Base-by-base conservation (phyloP, 1,139 yeast genomes). In the Lodderomyces metapsilosis region DNA sequence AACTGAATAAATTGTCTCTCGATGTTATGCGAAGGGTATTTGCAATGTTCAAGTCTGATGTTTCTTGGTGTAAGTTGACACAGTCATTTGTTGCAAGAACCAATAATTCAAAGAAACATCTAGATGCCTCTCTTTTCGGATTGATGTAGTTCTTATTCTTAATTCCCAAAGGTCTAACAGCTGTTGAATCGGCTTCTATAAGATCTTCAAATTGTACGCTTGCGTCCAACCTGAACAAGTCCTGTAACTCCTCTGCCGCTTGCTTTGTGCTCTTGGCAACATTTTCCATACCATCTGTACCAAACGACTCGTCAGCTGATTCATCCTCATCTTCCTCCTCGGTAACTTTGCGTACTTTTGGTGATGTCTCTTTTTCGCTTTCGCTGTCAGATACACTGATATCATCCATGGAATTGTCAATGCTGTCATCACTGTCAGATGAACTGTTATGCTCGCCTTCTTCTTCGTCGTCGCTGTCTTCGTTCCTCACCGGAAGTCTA, bases 61-160 rank as follows among this genome's bases (percentile, higher is more conserved):
- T 50, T 3, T 57, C 52, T 64, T 89, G 96, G 23, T 76, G 63
- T 36, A 89, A 61, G 17, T 70, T 64, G 39, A 89, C 66, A 39
- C 91, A 83, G 52, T 85, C 92, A 43, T 81, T 73, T 7, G 95
- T 85, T 1, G 96, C 95, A 48, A 89, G 68, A 1, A 88, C 92
- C 53, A 91, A 70, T 58, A 89, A 62, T 57, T 89, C 95, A 56
- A 89, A 88, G 62, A 89, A 89, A 48, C 87, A 77, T 53, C 80
- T 78, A 8, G 89, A 78, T 1, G 91, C 92, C 52, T 84, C 82
- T 48, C 70, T 70, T 52, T 75, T 78, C 37, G 74, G 69, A 44
- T 69, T 67, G 7, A 67, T 47, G 17, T 43, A 54, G n/a, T 49
- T 50, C 2, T 50, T 36, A 1, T 48, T 48, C 38, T 54, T 54